Base-by-base conservation (phyloP, 1,139 yeast genomes). In the Candida mesenterica region DNA sequence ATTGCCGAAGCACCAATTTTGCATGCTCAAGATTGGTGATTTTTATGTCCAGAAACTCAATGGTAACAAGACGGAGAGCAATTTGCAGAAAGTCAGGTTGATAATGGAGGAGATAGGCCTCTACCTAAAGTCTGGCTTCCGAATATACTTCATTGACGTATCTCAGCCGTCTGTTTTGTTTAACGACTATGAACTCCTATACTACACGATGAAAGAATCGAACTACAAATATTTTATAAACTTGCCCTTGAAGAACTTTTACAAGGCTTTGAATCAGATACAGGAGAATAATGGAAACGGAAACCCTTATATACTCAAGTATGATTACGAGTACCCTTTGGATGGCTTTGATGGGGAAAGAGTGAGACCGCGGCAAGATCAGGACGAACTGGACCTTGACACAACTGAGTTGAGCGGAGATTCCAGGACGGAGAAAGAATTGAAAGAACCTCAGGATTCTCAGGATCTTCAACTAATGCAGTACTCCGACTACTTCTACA, bases 91-190 rank as follows among this genome's bases (percentile, higher is more conserved):
- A 38, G 63, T 79, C 3, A 65, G 65, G 28, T 51, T 82, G 13
- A 57, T 65, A 1, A 70, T 81, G 70, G 84, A 79, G 45, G 89
- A 82, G 45, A 68, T 72, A 4, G 86, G 84, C 0, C 56, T 73
- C 17, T 68, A 71, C 43, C 52, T 76, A 27, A 80, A 79, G 48
- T 65, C 76, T 1, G 82, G 82, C 1, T 71, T 81, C 39, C 54
- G 78, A 20, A 71, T 82, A 4, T 77, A 72, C 40, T 81, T 72
- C 49, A 63, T 81, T 32, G 86, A 79, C 44, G 63, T 81, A 13
- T 56, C 71, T 12, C 72, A 62, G 41, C 75, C 72, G 3, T 63
- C 73, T 3, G 41, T 63, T 32, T 52, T 71, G 20, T 68, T 66
- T 49, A 69, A 70, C 44, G 72, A 71, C 29, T 70, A 56, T 42